Conservation (phyloP, 176 grass and related monocot species). For the Puya raimondii region DNA sequence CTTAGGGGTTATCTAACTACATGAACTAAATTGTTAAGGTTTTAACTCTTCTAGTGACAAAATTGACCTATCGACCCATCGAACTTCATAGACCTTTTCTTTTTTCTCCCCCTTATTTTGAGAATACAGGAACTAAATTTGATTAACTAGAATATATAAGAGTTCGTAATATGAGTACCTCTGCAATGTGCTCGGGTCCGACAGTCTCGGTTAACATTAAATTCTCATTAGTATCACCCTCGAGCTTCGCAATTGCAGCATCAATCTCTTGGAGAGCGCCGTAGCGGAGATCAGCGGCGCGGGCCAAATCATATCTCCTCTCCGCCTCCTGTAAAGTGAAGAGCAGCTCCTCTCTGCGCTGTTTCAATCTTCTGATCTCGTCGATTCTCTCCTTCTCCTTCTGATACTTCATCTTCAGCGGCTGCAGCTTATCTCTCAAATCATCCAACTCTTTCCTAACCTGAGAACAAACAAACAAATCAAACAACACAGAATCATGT, state of each 20-base stretch:
- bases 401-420: conserved; percentile 56
- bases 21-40: too few species aligned
- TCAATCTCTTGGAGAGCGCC: conserved; percentile 53
- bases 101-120: too few species aligned
- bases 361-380: conserved; percentile 62
- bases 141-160: too few species aligned
- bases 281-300: conserved; percentile 55
- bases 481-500: too few species aligned
- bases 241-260: conserved; percentile 50
- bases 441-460: conserved; percentile 55
- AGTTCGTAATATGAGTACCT: conserved; percentile 3
- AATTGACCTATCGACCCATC: too few species aligned
- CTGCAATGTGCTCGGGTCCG: conserved; percentile 35
- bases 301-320: conserved; percentile 51
- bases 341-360: conserved; percentile 40
- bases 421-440: conserved; percentile 74
- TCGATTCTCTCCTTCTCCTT: conserved; percentile 85
- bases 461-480: conserved; percentile 9
- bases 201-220: conserved; percentile 49
- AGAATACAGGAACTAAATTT: too few species aligned
- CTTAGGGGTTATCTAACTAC: too few species aligned
- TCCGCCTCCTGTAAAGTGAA: conserved; percentile 44
- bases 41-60: too few species aligned
- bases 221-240: conserved; percentile 63
- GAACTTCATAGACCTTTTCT: too few species aligned